Evolutionary conservation across 2,329 filamentous ascomycete species (phyloP).

Genomic region (Calonectria multiphialidica): DNA sequence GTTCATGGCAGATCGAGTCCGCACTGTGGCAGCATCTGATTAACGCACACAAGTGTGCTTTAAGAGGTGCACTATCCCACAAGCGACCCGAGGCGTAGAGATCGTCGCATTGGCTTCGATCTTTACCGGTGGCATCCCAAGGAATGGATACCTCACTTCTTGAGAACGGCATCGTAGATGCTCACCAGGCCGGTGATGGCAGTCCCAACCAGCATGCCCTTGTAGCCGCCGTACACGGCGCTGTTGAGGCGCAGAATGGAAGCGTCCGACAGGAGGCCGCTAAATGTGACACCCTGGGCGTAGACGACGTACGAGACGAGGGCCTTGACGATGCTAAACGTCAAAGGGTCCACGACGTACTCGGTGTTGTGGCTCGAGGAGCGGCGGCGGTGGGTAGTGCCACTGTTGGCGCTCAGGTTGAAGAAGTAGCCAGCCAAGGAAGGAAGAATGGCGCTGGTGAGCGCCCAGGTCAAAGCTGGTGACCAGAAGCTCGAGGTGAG

Average conservation of each 20-base stretch:
- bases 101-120: not conserved
- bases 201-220: constrained; percentile 76
- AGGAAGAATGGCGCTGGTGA: constrained; percentile 79
- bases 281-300: constrained; percentile 72
- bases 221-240: constrained; percentile 78
- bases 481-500: constrained; percentile 86
- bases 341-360: constrained; percentile 83
- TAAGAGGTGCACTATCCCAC: not conserved
- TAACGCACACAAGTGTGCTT: no score
- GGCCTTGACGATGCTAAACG: constrained; percentile 91
- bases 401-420: constrained; percentile 77
- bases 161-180: constrained; percentile 83
- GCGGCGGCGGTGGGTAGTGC: constrained; percentile 55
- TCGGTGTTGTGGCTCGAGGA: constrained; percentile 54
- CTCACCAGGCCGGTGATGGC: constrained; percentile 77
- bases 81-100: not conserved
- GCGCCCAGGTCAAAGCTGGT: constrained; percentile 80
- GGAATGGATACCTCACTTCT: constrained; percentile 63
- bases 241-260: constrained; percentile 73
- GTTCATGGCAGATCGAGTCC: constrained; percentile 8
- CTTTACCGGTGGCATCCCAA: not conserved
- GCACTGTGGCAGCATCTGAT: not conserved
- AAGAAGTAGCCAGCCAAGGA: constrained; percentile 86
- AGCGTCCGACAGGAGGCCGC: constrained; percentile 70
- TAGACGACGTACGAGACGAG: constrained; percentile 86